Evolutionary conservation across 176 grass and related monocot genomes (phyloP).

Genomic region (Oryza brachyantha): DNA sequence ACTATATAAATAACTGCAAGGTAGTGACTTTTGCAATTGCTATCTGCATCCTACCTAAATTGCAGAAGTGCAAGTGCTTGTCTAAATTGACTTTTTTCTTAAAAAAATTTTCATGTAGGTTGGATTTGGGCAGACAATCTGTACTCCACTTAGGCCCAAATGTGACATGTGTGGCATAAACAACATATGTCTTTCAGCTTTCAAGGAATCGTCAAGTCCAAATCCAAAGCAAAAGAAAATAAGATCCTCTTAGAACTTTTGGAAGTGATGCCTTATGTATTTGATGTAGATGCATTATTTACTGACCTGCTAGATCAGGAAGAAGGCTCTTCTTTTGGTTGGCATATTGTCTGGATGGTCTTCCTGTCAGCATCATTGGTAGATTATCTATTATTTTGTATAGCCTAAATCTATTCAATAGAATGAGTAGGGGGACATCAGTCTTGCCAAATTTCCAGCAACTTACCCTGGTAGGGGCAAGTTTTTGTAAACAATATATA

Average conservation of each 20-base stretch:
- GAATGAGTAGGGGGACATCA: neutral
- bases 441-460: neutral
- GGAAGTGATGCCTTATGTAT: neutral
- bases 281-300: neutral
- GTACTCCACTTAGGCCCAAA: slow-evolving; percentile 72
- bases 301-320: neutral
- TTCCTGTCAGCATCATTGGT: neutral
- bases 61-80: neutral
- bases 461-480: too few relatives aligned
- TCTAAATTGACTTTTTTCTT: slow-evolving; percentile 11
- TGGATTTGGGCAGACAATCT: slow-evolving; percentile 96
- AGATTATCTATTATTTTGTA: slow-evolving; percentile 14
- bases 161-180: slow-evolving; percentile 71
- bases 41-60: neutral
- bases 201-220: slow-evolving; percentile 72
- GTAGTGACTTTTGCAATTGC: neutral
- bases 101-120: slow-evolving; percentile 46
- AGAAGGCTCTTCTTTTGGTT: slow-evolving; percentile 9
- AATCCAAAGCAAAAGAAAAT: slow-evolving; percentile 59
- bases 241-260: slow-evolving; percentile 21
- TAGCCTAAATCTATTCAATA: neutral
- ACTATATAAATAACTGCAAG: neutral
- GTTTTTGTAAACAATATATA: neutral
- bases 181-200: slow-evolving; percentile 78
- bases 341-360: neutral